Base-by-base conservation (phyloP, 306 rosid species). In the Vigna mungo region DNA sequence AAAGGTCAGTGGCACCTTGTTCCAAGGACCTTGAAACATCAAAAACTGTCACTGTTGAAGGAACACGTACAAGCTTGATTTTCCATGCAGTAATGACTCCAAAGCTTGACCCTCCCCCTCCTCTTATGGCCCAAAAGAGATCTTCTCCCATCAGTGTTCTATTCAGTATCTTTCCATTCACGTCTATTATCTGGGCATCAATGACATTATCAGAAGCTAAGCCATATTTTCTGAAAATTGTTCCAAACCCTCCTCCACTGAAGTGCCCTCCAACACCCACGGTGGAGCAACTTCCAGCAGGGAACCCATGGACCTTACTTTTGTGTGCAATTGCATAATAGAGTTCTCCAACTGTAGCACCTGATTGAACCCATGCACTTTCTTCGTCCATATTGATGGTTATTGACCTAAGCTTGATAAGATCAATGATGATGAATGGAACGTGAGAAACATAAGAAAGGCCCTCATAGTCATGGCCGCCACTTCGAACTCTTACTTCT, bases 181-280 rank as follows among this genome's bases (percentile, higher is more conserved):
- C 78, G 80, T 80, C 84, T 5, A 84, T 47, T 0, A 80, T 71
- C 6, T 47, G 18, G 18, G 80, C 84, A 71, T 84, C 84, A 6
- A 80, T 53, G 1, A 80, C 9, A 18, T 84, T 81, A 36, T 84
- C 87, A 12, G 84, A 15, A 1, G 82, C 76, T 17, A 84, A 21
- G 9, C 87, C 87, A 16, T 47, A 71, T 36, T 80, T 84, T 37
- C 84, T 66, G 18, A 80, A 48, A 56, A 84, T 70, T 1, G 81
- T 75, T 11, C 87, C 87, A 30, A 70, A 80, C 12, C 84, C 81
- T 12, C 87, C 87, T 5, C 87, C 84, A 27, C 84, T 75, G 0
- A 84, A 32, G 74, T 84, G 87, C 20, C 87, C 87, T 62, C 84
- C 87, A 1, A 84, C 74, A 27, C 87, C 87, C 0, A 84, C 2